Base-by-base conservation (phyloP, 805 yeast species). In the Saturnispora besseyi region DNA sequence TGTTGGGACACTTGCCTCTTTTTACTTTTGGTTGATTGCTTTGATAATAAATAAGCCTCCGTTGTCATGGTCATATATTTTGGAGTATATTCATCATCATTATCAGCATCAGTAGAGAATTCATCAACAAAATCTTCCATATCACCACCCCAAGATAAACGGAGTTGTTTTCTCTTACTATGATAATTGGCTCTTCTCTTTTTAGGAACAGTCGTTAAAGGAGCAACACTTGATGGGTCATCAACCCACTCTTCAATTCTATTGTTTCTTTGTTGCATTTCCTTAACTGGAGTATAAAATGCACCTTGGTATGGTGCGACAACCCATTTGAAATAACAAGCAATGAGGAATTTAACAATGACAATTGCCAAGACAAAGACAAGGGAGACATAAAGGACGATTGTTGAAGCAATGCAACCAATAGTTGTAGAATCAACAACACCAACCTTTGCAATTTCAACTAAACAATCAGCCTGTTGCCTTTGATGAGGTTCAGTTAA, bases 381-480 rank as follows among this genome's bases (percentile, higher is more conserved):
- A 59, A 93, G 74, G 1, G 97, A 86, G 6, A 84, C 76, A 58
- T 80, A 79, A 53, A 93, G 75, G 1, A 93, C 96, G 37, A 90
- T 81, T 49, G 81, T 71, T 0, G 97, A 88, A 0, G 96, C 95
- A 61, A 93, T 81, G 69, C 99, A 93, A 5, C 99, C 99, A 59
- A 93, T 80, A 6, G 96, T 81, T 36, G 86, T 87, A 2, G 90
- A 79, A 62, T 93, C 98, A 40, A 93, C 78, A 45, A 79, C 81
- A 22, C 99, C 99, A 13, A 91, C 95, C 66, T 84, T 87, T 46
- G 86, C 73, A 48, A 88, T 85, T 65, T 93, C 98, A 10, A 83
- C 71, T 49, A 93, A 70, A 65, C 99, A 93, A 59, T 81, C 78
- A 6, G 93, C 96, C 4, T 81, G 78, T 59, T 77, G 74, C 51